Base-by-base conservation (phyloP, 148 eudicot genomes). In the Agrostemma githago region DNA sequence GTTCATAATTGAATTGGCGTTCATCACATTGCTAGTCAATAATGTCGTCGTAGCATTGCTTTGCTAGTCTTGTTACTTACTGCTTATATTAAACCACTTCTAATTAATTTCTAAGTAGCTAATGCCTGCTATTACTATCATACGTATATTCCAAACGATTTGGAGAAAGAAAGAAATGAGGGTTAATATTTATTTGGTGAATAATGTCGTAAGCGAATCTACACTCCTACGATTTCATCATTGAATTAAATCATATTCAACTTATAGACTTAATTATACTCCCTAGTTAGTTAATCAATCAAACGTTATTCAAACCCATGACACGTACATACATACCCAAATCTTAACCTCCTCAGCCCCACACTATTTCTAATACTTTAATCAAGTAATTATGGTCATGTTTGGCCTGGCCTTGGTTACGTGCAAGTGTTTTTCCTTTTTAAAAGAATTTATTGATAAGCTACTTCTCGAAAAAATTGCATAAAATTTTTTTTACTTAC, bases 311-410 rank as follows among this genome's bases (percentile, higher is more conserved):
- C 34, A 71, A 77, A 77, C 41, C 79, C 53, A 39, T 62, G 70
- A 70, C 62, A 77, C 62, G 38, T 68, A 62, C 15, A 70, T 51
- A 77, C 62, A 46, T 68, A 62, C 15, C 41, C 70, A 68, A 62
- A 77, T 77, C 79, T 70, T 77, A 70, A 76, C 79, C 37, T 17
- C 74, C 72, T 11, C 54, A 4, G 19, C 74, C 72, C 54, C 54
- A 4, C 9, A 48, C 3, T 5, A 11, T 69, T 76, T 61, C 38
- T 34, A 38, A n/a, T n/a, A 37, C 61, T 62, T 70, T 70, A 44
- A 48, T 42, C 39, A 62, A 70, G 53, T n/a, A n/a, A n/a, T n/a
- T n/a, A n/a, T n/a, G n/a, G n/a, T n/a, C n/a, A n/a, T n/a, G n/a
- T n/a, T n/a, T n/a, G n/a, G n/a, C n/a, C n/a, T n/a, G n/a, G n/a